Evolutionary conservation across 2,329 filamentous ascomycete species (phyloP).

Genomic region (Alternaria arborescens): DNA sequence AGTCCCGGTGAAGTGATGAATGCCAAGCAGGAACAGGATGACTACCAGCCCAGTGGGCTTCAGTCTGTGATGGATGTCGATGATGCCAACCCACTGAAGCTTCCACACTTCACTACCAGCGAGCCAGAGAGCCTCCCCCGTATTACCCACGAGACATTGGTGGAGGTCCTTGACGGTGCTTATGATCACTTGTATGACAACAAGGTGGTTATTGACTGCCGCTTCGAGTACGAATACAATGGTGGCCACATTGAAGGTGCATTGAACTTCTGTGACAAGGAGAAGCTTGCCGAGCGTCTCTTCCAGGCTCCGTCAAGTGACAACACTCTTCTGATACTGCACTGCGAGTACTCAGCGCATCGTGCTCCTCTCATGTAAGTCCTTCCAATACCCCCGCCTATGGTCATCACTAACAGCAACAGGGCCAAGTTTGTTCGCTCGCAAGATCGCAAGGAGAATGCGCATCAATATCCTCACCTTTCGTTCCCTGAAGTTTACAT

Average conservation of each 20-base stretch:
- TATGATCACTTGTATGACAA: slow-evolving; percentile 79
- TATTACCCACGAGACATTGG: slow-evolving; percentile 81
- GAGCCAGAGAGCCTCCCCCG: slow-evolving; percentile 87
- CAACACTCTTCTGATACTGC: slow-evolving; percentile 86
- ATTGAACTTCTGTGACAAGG: slow-evolving; percentile 97
- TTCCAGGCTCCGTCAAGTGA: slow-evolving; percentile 71
- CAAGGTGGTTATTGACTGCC: slow-evolving; percentile 90
- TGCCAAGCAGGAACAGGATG: slow-evolving; percentile 68
- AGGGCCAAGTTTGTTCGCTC: slow-evolving; percentile 88
- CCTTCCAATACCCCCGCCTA: not conserved
- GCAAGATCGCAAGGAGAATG: slow-evolving; percentile 85
- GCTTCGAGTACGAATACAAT: slow-evolving; percentile 98
- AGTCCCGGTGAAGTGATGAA: slow-evolving; percentile 87
- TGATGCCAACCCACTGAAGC: slow-evolving; percentile 73
- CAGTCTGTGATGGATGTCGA: slow-evolving; percentile 86
- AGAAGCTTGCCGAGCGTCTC: slow-evolving; percentile 79
- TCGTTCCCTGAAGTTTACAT: slow-evolving; percentile 99
- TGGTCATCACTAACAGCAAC: slow-evolving; percentile 26
- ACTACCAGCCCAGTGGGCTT: slow-evolving; percentile 65
- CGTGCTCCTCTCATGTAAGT: slow-evolving; percentile 87
- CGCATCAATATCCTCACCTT: slow-evolving; percentile 83
- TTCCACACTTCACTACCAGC: slow-evolving; percentile 87
- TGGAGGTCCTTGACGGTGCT: slow-evolving; percentile 87
- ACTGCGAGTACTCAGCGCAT: slow-evolving; percentile 98
- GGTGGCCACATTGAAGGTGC: slow-evolving; percentile 94